phyloP scores from a whole-genome alignment of 1,284 basidiomycete genomes.

The Papiliotrema laurentii region DNA sequence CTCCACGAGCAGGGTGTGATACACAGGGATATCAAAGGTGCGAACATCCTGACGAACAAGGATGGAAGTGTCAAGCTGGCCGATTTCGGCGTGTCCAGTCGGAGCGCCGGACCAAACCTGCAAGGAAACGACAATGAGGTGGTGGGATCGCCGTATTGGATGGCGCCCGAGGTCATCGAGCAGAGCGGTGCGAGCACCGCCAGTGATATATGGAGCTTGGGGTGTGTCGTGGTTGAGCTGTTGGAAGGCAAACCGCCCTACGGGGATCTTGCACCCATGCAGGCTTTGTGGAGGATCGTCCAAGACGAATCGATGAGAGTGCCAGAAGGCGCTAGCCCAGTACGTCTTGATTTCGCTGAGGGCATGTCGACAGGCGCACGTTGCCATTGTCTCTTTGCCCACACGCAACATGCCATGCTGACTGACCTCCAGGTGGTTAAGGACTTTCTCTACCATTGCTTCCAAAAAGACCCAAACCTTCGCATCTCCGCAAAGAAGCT shows the following conservation, averaged over 20 bases:
- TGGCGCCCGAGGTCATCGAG: slow-evolving; percentile 97
- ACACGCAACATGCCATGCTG: neutral
- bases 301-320: slow-evolving; percentile 95
- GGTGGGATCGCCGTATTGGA: slow-evolving; percentile 97
- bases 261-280: slow-evolving; percentile 94
- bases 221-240: slow-evolving; percentile 94
- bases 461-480: slow-evolving; percentile 94
- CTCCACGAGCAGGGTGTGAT: slow-evolving; percentile 97
- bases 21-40: slow-evolving; percentile 97
- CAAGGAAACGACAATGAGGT: slow-evolving; percentile 68
- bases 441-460: slow-evolving; percentile 94
- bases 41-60: slow-evolving; percentile 96
- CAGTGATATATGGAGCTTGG: slow-evolving; percentile 95
- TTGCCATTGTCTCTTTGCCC: neutral
- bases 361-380: too few relatives aligned
- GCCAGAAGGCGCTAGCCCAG: slow-evolving; percentile 81
- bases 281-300: slow-evolving; percentile 94
- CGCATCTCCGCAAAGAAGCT: slow-evolving; percentile 91
- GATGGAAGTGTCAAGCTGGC: slow-evolving; percentile 94
- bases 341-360: slow-evolving; percentile 35
- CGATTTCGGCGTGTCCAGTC: slow-evolving; percentile 82
- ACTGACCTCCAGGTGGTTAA: slow-evolving; percentile 66
- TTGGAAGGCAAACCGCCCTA: slow-evolving; percentile 95
- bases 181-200: slow-evolving; percentile 94
- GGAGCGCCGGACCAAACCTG: slow-evolving; percentile 8